These are phyloP conservation scores for Musa schizocarpa DNA, from an alignment of 176 grass and related monocot genomes.

Conservation along the genomic window DNA sequence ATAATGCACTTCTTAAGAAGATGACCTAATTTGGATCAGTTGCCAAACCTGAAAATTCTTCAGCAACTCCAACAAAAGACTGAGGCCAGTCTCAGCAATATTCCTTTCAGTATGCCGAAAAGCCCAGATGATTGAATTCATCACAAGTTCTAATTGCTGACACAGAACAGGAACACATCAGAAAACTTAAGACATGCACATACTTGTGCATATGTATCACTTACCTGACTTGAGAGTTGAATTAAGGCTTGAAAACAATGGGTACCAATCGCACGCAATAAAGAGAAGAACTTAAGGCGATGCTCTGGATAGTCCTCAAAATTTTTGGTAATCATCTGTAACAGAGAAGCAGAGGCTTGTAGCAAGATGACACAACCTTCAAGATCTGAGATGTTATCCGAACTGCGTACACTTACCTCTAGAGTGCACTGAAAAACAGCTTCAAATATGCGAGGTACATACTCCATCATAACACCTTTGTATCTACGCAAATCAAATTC, in stretches of 20 bases:
- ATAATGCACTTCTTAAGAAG: neutral
- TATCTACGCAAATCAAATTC: constrained; percentile 37
- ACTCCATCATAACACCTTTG: constrained; percentile 87
- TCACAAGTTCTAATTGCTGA: constrained; percentile 98
- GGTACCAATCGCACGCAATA: constrained; percentile 90
- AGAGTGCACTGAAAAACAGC: constrained; percentile 98
- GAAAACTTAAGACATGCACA: constrained; percentile 20
- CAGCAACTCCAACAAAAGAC: constrained; percentile 80
- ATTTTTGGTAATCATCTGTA: constrained; percentile 97
- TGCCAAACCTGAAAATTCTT: constrained; percentile 84
- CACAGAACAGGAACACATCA: constrained; percentile 10
- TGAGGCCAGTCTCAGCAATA: constrained; percentile 96
- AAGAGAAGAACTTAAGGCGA: constrained; percentile 91
- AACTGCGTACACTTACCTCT: constrained; percentile 42
- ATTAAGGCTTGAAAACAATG: constrained; percentile 99
- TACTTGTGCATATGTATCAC: constrained; percentile 4
- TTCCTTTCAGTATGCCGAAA: constrained; percentile 99
- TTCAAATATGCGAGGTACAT: constrained; percentile 93
- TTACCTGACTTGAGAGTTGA: constrained; percentile 84
- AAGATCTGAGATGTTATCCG: neutral
- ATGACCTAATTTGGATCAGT: neutral
- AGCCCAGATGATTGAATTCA: constrained; percentile 96
- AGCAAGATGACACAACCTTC: neutral
- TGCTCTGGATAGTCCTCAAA: constrained; percentile 99
- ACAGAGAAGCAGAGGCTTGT: constrained; percentile 19